phyloP scores from a whole-genome alignment of 805 yeast genomes.

The Yamadazyma sp. region DNA sequence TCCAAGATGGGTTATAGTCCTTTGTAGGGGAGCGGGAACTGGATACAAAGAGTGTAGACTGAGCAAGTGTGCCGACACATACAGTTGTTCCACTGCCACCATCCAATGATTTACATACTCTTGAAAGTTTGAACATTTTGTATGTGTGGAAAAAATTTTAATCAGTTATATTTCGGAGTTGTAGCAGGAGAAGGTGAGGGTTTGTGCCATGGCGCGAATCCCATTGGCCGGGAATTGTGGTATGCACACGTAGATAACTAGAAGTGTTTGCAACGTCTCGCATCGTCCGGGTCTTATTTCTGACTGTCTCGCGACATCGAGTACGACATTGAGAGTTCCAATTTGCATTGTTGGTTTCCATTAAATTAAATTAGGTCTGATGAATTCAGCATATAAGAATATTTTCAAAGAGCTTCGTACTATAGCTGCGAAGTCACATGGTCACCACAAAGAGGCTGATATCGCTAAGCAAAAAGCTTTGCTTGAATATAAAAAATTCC shows the following conservation, averaged over 20 bases:
- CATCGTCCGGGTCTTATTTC: too few species aligned
- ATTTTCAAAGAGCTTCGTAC: slow-evolving; percentile 42
- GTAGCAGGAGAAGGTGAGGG: slow-evolving; percentile 9
- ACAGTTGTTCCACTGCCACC: too few species aligned
- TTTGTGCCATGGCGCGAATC: slow-evolving; percentile 2
- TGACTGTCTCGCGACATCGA: neutral
- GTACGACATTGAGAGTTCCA: too few species aligned
- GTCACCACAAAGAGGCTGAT: slow-evolving; percentile 39
- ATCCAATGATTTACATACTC: slow-evolving; percentile 7
- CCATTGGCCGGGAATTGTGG: slow-evolving; percentile 6
- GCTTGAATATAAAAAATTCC: slow-evolving; percentile 49
- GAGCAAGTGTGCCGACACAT: too few species aligned
- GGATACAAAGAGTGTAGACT: too few species aligned
- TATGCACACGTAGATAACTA: slow-evolving; percentile 8
- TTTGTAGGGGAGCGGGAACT: too few species aligned
- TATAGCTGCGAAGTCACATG: slow-evolving; percentile 35
- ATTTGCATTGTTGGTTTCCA: too few species aligned
- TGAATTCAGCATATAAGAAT: slow-evolving; percentile 16
- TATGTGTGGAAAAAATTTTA: slow-evolving; percentile 7
- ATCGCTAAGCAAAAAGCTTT: slow-evolving; percentile 46
- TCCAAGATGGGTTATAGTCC: too few species aligned
- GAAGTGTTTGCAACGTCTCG: too few species aligned
- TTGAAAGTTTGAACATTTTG: slow-evolving; percentile 11
- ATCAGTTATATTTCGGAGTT: slow-evolving; percentile 12
- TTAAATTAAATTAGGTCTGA: too few species aligned